Evolutionary conservation across 2,329 filamentous ascomycete genomes (phyloP), one percentile per base, ranked within the genome.

Genomic region (Xylaria multiplex): DNA sequence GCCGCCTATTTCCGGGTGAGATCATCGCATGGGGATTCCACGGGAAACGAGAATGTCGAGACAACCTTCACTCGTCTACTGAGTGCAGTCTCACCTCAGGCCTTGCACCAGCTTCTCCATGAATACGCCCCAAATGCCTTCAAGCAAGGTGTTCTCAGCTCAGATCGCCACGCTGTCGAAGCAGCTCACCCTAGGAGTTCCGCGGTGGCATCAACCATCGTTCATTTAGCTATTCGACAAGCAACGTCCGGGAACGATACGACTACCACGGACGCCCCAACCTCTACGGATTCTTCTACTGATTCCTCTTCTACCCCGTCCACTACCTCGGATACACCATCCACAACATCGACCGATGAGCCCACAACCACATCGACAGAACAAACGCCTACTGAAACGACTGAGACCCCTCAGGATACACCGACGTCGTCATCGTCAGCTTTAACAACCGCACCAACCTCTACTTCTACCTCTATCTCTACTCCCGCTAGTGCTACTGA

Each of bases 61-160:
- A 24, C 61, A 54, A 79, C 77, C 19, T 86, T 90, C 78, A 81
- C 85, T 69, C 82, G 86, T 65, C 77, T 89, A 61, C 79, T 90
- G 60, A 81, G 84, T 67, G 81, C 82, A 27, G 79, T 90, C 62
- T 86, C 89, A 24, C 84, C 84, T 61, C 82, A 86, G 55, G 84
- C 86, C 48, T 81, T 94, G 60, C 89, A 92, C 76, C 84, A 85
- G 53, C 86, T 91, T 59, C 82, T 93, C 37, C 88, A 91, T 76
- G 81, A 84, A 67, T 84, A 89, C 72, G 81, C 89, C 60, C 85
- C 86, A 52, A 83, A 84, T 54, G 86, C 87, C 74, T 92, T 89
- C 79, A 85, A 88, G 75, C 86, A 91, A 74, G 90, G 90, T 65
- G 84, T 92, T 62, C 91, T 89, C 76, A 83, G 86, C 69, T 86